Conservation (phyloP, 345 rosid genomes). For the Populus nigra region DNA sequence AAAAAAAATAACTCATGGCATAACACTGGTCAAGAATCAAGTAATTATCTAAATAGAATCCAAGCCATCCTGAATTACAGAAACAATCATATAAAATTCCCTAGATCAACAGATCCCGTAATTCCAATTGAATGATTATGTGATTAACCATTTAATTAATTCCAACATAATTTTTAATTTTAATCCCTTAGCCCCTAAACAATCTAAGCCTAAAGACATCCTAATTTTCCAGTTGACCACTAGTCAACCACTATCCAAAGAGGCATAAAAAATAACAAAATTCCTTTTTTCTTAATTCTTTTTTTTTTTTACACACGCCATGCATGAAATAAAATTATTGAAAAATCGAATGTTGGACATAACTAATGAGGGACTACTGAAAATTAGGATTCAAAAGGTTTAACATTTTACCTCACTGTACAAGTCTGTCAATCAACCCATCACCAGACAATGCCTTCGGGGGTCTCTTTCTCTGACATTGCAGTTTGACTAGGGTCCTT, state of each 20-base stretch:
- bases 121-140: slow-evolving; percentile 1
- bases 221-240: slow-evolving; percentile 22
- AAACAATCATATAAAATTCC: background rate
- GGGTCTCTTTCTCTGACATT: slow-evolving; percentile 13
- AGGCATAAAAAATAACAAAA: slow-evolving; percentile 28
- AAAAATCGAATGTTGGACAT: slow-evolving; percentile 27
- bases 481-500: background rate
- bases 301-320: slow-evolving; percentile 24
- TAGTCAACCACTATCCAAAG: slow-evolving; percentile 8
- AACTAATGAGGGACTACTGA: slow-evolving; percentile 17
- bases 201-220: slow-evolving; percentile 27
- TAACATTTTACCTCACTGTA: slow-evolving; percentile 61
- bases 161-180: slow-evolving; percentile 16
- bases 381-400: slow-evolving; percentile 30
- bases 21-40: no score
- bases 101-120: background rate
- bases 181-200: slow-evolving; percentile 20
- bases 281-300: background rate
- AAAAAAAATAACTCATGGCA: no score
- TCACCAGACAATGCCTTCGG: slow-evolving; percentile 19
- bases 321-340: slow-evolving; percentile 28
- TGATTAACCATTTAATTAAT: slow-evolving; percentile 14
- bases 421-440: slow-evolving; percentile 31
- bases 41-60: background rate
- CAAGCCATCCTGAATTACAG: background rate